phyloP scores from a whole-genome alignment of 306 rosid genomes.

The Parietaria judaica region DNA sequence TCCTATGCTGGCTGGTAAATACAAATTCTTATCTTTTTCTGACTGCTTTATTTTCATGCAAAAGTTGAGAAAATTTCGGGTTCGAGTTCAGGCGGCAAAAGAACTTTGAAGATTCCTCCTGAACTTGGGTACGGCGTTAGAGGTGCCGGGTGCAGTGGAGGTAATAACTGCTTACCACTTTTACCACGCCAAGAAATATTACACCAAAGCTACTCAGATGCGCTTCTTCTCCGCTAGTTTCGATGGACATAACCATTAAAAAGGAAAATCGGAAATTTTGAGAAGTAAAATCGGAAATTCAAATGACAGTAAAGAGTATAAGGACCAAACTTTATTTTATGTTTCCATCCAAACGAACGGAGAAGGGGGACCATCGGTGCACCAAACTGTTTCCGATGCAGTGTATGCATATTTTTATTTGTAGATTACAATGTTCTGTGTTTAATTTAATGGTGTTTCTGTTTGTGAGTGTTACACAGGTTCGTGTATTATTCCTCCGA shows the following conservation, averaged over 20 bases:
- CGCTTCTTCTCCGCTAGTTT: no score
- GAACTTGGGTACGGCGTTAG: conserved; percentile 80
- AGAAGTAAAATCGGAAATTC: no score
- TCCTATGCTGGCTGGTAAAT: conserved; percentile 86
- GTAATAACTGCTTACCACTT: conserved; percentile 18
- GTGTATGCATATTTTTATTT: neutral
- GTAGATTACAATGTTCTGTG: conserved; percentile 6
- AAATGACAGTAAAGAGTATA: no score
- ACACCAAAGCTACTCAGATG: no score
- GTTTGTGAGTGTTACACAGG: conserved; percentile 37
- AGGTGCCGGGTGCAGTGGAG: conserved; percentile 97
- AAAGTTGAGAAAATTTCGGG: neutral
- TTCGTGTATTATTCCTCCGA: conserved; percentile 86
- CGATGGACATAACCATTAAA: no score
- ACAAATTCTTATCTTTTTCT: neutral
- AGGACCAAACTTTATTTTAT: no score
- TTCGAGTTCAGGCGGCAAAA: conserved; percentile 60
- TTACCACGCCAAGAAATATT: no score
- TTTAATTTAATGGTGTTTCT: neutral
- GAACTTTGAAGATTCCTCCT: conserved; percentile 82
- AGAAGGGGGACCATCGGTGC: no score
- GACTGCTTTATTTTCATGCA: neutral
- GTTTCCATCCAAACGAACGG: no score
- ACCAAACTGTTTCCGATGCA: no score
- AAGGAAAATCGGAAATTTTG: neutral